Evolutionary conservation across 1,139 yeast species (phyloP).

Genomic region (Kurtzmaniella quercitrusa): DNA sequence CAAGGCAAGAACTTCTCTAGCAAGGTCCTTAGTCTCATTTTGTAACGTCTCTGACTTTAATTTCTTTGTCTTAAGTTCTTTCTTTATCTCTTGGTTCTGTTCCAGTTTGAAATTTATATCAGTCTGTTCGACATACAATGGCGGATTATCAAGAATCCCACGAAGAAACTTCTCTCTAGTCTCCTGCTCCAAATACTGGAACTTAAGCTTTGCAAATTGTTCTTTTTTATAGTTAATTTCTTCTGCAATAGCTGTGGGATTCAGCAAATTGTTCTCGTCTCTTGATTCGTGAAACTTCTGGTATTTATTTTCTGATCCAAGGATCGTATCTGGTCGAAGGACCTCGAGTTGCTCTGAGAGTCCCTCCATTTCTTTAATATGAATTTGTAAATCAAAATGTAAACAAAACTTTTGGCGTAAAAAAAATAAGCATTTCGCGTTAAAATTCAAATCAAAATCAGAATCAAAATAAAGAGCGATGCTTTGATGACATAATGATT

Average conservation of each 20-base stretch:
- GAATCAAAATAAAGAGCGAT: too few relatives aligned
- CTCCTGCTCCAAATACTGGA: conserved; percentile 64
- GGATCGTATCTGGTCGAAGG: conserved; percentile 4
- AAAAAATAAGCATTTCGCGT: too few relatives aligned
- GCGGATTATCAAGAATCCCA: conserved; percentile 12
- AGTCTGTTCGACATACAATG: conserved; percentile 7
- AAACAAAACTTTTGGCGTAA: too few relatives aligned
- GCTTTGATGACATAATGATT: too few relatives aligned
- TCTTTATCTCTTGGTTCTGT: conserved; percentile 3
- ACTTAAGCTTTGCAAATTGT: conserved; percentile 49
- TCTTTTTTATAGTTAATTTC: conserved; percentile 33
- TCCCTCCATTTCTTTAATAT: not conserved
- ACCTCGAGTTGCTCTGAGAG: conserved; percentile 3
- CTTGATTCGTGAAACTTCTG: conserved; percentile 1
- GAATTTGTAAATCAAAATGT: not conserved
- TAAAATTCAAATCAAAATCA: too few relatives aligned
- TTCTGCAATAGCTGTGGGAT: conserved; percentile 26
- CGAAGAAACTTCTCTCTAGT: conserved; percentile 60
- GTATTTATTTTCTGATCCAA: conserved; percentile 3
- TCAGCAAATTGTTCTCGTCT: conserved; percentile 6
- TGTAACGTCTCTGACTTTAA: conserved; percentile 2
- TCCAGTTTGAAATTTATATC: conserved; percentile 5
- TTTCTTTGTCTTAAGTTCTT: conserved; percentile 4
- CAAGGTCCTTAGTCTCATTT: conserved; percentile 1
- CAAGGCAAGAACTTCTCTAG: conserved; percentile 6